Evolutionary conservation across 768 basidiomycete genomes (phyloP).

Genomic region (Tylopilus felleus): DNA sequence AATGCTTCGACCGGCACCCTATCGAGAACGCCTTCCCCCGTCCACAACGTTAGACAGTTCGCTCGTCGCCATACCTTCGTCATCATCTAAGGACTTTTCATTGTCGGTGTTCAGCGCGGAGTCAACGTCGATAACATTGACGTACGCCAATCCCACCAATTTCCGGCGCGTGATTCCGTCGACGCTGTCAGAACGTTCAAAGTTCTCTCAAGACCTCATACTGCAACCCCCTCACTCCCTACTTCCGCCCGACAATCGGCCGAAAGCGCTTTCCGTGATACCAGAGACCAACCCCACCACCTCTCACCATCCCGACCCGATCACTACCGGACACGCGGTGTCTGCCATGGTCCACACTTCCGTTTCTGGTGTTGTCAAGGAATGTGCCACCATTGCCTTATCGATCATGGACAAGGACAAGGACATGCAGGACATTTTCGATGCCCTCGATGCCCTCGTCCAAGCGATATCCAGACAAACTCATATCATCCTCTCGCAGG

Average conservation of each 20-base stretch:
- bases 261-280: slow-evolving; percentile 32
- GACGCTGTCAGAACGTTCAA: slow-evolving; percentile 27
- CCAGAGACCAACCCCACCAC: slow-evolving; percentile 13
- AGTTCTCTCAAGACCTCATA: slow-evolving; percentile 35
- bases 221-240: slow-evolving; percentile 33
- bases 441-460: slow-evolving; percentile 57
- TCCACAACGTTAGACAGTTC: slow-evolving; percentile 29
- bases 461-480: slow-evolving; percentile 48
- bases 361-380: slow-evolving; percentile 47
- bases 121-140: slow-evolving; percentile 32
- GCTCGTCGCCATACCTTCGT: slow-evolving; percentile 34
- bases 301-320: slow-evolving; percentile 10
- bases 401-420: slow-evolving; percentile 50
- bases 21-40: slow-evolving; percentile 36
- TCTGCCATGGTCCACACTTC: slow-evolving; percentile 38
- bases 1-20: slow-evolving; percentile 38
- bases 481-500: slow-evolving; percentile 26
- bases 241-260: slow-evolving; percentile 15
- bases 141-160: slow-evolving; percentile 25
- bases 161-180: slow-evolving; percentile 18
- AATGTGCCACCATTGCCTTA: slow-evolving; percentile 42
- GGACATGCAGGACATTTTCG: slow-evolving; percentile 55
- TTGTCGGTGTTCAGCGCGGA: slow-evolving; percentile 50
- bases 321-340: slow-evolving; percentile 12
- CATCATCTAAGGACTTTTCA: slow-evolving; percentile 47